Base-by-base conservation (phyloP, 495 filamentous ascomycete genomes). In the Elasticomyces elasticus region DNA sequence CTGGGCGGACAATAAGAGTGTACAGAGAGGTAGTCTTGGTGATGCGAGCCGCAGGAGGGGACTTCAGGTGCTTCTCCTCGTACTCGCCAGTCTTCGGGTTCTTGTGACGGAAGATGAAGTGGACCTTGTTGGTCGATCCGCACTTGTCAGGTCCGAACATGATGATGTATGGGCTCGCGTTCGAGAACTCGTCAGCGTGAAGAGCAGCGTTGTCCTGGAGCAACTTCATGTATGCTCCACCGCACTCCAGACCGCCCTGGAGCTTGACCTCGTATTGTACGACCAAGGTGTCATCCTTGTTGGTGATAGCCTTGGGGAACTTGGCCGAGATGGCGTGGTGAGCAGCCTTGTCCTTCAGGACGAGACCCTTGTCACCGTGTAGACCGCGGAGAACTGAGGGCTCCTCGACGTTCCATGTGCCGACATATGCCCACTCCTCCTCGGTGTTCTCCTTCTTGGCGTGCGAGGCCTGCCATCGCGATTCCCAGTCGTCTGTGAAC, bases 61-160 rank as follows among this genome's bases (percentile, higher is more conserved):
- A 77, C 69, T 80, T 85, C 50, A 97, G 79, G 75, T 99, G 94
- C 82, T 99, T 99, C 85, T 99, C 94, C 79, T 97, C 92, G 64
- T 99, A 99, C 72, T 96, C 91, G 71, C 92, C 90, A 46, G 89
- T 96, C 86, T 95, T 97, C 65, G 94, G 94, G 81, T 97, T 99
- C 85, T 97, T 99, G 86, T 97, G 94, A 69, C 92, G 91, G 85
- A 99, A 94, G 73, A 99, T 99, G 75, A 99, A 95, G 79, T 99
- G 94, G 52, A 99, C 87, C 84, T 97, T 97, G 82, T 99, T 99
- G 69, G 89, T 97, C 66, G 86, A 80, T 72, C 92, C 94, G 70
- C 94, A 99, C 83, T 96, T 99, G 76, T 99, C 94, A 65, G 94
- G 94, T 61, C 94, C 94, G 71, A 99, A 99, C 94, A 97, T 97